These are phyloP conservation scores for Fusarium piperis DNA, from an alignment of 2,329 filamentous ascomycete species.

Conservation along the genomic window DNA sequence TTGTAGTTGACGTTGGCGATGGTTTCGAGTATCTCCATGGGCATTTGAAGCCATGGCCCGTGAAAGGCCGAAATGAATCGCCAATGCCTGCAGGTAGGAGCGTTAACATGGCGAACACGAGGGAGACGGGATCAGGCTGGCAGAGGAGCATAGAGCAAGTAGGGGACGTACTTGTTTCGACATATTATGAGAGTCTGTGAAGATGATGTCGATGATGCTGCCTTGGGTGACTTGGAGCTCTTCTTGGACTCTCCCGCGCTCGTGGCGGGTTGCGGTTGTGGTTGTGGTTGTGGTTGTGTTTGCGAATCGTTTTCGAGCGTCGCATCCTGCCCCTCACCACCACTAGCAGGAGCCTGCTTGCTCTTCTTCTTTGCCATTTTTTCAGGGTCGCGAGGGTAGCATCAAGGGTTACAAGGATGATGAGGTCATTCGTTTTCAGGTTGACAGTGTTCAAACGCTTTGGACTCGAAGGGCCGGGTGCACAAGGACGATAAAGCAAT, in stretches of 20 bases:
- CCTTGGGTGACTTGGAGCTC: slow-evolving; percentile 16
- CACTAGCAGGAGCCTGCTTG: slow-evolving; percentile 60
- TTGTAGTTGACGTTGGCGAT: slow-evolving; percentile 84
- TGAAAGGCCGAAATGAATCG: slow-evolving; percentile 85
- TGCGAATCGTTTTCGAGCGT: slow-evolving; percentile 10
- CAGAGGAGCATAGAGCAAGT: not conserved
- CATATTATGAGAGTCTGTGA: slow-evolving; percentile 50
- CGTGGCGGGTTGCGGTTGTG: too few species aligned
- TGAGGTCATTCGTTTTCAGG: not conserved
- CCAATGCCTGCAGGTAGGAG: slow-evolving; percentile 72
- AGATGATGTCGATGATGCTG: slow-evolving; percentile 6
- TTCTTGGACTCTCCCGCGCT: slow-evolving; percentile 21
- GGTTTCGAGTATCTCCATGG: slow-evolving; percentile 80
- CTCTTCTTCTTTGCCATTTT: slow-evolving; percentile 60
- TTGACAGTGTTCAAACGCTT: not conserved
- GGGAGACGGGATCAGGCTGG: not conserved
- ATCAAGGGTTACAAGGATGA: slow-evolving; percentile 1
- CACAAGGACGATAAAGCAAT: slow-evolving; percentile 17
- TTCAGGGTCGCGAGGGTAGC: not conserved
- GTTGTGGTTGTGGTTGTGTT: slow-evolving; percentile 19
- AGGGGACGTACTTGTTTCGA: slow-evolving; percentile 71
- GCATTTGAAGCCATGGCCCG: slow-evolving; percentile 84
- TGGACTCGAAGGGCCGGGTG: not conserved
- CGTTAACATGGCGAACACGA: slow-evolving; percentile 16
- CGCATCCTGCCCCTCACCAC: slow-evolving; percentile 26